Evolutionary conservation across 2,329 filamentous ascomycete genomes (phyloP), one percentile per base, ranked within the genome.

Genomic region (Phaeosphaeriaceae sp.): DNA sequence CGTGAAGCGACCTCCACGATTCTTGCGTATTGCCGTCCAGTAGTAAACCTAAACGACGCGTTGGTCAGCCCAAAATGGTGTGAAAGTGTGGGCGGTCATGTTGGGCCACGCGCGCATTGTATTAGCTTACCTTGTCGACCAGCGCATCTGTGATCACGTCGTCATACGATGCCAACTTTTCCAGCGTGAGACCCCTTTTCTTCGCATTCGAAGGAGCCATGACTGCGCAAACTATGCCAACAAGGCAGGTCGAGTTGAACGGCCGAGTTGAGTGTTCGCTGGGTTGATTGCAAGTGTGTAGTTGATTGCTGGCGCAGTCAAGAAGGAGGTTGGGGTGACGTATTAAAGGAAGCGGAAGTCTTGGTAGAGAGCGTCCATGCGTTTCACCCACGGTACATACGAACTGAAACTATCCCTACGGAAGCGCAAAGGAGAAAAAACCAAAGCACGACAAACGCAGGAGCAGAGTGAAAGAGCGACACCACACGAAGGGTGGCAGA

Each of bases 11-110:
- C 85, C 86, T 47, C 85, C 86, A 53, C 89, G 87, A 67, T 97
- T 96, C 76, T 99, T 99, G 58, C 93, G 92, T 50, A 97, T 96
- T 3, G 85, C 89, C 5, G 93, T 93, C 93, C 94, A 97, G 79
- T 94, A 99, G 75, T 90, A 97, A 8, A 91, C 88, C 93, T 97
- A 60, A 36, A 42, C 35, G 13, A 44, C 35, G 53, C 42, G 39
- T 20, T 38, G 33, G 43, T 68, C 47, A 66, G 61, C 38, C 30
- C 9, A 17, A n/a, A n/a, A 35, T 38, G 37, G 34, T 55, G 42
- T 16, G 15, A 30, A 38, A 15, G 20, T 16, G 35, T 48, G 45
- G 29, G 54, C 61, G 55, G 54, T 50, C 46, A 35, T 20, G 12
- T 15, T 23, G 46, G 39, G 52, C 53, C 50, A 43, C 13, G 23